Percentiles rank a stretch among this genome's conserved stretches.
Evolutionary conservation across 2,329 filamentous ascomycete species (phyloP).

Genomic region (Lachnellula suecica): DNA sequence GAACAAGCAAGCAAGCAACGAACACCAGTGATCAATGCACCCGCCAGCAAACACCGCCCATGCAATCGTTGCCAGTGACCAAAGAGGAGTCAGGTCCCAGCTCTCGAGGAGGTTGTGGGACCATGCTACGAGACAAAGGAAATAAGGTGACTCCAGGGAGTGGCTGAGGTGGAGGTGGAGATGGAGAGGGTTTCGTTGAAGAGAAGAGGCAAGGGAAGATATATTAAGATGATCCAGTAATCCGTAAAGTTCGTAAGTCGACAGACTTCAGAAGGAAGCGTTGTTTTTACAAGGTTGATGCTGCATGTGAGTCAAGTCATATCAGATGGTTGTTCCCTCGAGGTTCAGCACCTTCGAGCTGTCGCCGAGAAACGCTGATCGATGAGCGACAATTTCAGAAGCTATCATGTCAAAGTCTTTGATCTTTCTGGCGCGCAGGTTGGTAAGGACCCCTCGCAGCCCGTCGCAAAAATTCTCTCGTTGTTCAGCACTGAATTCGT

Average conservation of each 20-base stretch:
- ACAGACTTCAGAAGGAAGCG: constrained; percentile 8
- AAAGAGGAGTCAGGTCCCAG: neutral
- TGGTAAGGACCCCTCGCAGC: constrained; percentile 59
- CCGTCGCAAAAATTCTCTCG: constrained; percentile 61
- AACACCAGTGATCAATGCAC: neutral
- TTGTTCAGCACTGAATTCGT: constrained; percentile 61
- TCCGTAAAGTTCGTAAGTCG: neutral
- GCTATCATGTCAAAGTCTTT: constrained; percentile 68
- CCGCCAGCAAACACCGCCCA: constrained; percentile 4
- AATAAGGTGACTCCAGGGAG: neutral
- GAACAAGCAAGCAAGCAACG: neutral
- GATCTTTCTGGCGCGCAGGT: constrained; percentile 57
- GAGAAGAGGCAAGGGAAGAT: neutral
- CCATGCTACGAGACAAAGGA: neutral
- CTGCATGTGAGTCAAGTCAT: constrained; percentile 12
- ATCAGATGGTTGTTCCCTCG: constrained; percentile 36
- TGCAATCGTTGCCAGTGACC: neutral
- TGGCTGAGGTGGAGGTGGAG: no score
- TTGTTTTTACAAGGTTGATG: constrained; percentile 27
- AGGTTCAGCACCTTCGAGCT: constrained; percentile 61
- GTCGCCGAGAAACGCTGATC: constrained; percentile 63
- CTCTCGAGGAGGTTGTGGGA: neutral
- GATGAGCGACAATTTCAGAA: constrained; percentile 64
- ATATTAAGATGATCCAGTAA: neutral
- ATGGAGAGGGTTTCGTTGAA: neutral